A percentile compares a stretch with the other conserved stretches of the same genome.
Conservation (phyloP, 768 basidiomycete genomes). For the Podaxis sp. region DNA sequence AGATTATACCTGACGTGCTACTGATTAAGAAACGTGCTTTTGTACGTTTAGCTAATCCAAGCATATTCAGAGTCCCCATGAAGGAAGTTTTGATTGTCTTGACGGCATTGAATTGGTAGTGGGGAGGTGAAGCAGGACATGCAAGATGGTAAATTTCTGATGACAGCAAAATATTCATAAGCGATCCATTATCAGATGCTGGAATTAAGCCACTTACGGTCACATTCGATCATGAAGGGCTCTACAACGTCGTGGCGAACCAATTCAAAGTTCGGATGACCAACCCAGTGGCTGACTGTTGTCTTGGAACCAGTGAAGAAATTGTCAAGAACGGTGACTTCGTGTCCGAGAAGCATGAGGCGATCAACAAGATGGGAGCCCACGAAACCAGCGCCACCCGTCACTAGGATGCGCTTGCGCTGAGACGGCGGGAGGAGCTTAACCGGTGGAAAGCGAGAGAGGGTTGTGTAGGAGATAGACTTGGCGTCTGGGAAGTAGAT, state of each 20-base stretch:
- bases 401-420: constrained; percentile 90
- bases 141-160: constrained; percentile 97
- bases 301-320: constrained; percentile 99
- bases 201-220: constrained; percentile 56
- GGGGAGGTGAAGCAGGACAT: constrained; percentile 94
- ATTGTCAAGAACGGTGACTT: constrained; percentile 96
- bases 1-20: constrained; percentile 79
- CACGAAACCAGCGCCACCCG: constrained; percentile 98
- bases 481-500: constrained; percentile 78
- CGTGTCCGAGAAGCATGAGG: constrained; percentile 96
- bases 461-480: constrained; percentile 88
- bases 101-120: constrained; percentile 97
- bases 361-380: constrained; percentile 98
- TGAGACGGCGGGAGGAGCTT: constrained; percentile 71
- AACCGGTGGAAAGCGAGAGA: constrained; percentile 91
- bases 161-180: constrained; percentile 14
- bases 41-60: constrained; percentile 93
- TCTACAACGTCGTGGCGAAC: constrained; percentile 97
- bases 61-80: constrained; percentile 98
- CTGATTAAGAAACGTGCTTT: constrained; percentile 96
- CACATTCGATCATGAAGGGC: constrained; percentile 98
- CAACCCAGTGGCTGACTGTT: constrained; percentile 94
- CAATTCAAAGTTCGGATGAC: constrained; percentile 98
- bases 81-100: constrained; percentile 99
- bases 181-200: constrained; percentile 1